A percentile compares a stretch with the other conserved stretches of the same genome.
Conservation (phyloP, 2,329 filamentous ascomycete genomes). For the Stemphylium beticola region DNA sequence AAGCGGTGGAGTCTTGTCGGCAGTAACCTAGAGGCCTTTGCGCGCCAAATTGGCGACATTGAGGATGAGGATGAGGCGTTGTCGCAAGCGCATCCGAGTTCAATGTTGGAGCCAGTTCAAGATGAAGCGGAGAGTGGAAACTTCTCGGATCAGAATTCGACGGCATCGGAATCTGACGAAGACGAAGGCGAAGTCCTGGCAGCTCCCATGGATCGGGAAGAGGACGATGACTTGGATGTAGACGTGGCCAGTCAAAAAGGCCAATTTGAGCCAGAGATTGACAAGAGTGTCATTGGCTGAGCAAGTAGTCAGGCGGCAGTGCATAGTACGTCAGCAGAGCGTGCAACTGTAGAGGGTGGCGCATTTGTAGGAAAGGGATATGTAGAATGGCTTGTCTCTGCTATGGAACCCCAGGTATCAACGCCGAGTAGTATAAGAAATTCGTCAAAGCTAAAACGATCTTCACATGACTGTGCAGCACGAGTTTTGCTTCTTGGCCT, state of each 20-base stretch:
- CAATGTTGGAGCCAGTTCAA: not conserved
- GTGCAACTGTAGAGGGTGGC: not conserved
- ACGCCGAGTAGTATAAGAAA: constrained; percentile 1
- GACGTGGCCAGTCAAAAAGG: too few relatives aligned
- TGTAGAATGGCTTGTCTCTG: constrained; percentile 5
- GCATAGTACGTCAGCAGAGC: not conserved
- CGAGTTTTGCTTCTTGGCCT: constrained; percentile 67
- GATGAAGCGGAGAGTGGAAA: not conserved
- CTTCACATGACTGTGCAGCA: constrained; percentile 63
- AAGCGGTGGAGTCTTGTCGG: constrained; percentile 1
- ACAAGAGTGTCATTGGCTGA: not conserved
- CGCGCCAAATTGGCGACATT: constrained; percentile 12
- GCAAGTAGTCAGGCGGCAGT: not conserved
- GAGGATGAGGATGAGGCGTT: constrained; percentile 10
- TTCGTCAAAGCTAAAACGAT: not conserved
- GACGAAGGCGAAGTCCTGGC: not conserved
- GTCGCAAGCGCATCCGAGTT: not conserved
- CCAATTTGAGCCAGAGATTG: not conserved
- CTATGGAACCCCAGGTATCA: constrained; percentile 6
- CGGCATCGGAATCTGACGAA: not conserved
- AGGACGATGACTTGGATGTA: not conserved
- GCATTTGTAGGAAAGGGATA: not conserved
- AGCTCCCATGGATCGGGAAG: not conserved
- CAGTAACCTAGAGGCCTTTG: constrained; percentile 10
- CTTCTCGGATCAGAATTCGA: not conserved